These are phyloP conservation scores for Tylopilus rubrobrunneus DNA, from an alignment of 768 basidiomycete genomes.

Conservation along the genomic window DNA sequence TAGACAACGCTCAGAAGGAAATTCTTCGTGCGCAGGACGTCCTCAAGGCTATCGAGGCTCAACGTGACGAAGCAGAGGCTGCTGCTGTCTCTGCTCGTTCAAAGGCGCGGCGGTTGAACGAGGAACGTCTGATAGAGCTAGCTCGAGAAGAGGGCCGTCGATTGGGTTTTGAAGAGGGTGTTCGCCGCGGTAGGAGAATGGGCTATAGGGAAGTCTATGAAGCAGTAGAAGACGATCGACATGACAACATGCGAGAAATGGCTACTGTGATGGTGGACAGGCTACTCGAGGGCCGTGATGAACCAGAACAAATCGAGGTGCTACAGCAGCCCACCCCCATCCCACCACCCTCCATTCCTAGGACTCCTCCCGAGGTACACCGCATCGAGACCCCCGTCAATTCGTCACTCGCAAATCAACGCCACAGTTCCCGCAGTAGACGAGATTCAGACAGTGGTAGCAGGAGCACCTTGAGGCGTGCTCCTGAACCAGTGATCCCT, in stretches of 20 bases:
- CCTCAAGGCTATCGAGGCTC: conserved; percentile 44
- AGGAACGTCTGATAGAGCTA: conserved; percentile 43
- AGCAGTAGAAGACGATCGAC: conserved; percentile 9
- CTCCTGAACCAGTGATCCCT: conserved; percentile 9
- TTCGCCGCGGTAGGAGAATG: conserved; percentile 32
- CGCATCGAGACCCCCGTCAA: conserved; percentile 18
- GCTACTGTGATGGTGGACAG: conserved; percentile 20
- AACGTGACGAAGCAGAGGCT: conserved; percentile 47
- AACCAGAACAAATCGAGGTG: conserved; percentile 22
- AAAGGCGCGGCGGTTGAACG: conserved; percentile 41
- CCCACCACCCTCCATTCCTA: conserved; percentile 12
- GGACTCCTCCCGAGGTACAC: conserved; percentile 24
- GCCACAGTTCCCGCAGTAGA: conserved; percentile 17
- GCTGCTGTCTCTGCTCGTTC: conserved; percentile 44
- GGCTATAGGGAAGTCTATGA: conserved; percentile 27
- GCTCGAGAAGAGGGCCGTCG: conserved; percentile 55
- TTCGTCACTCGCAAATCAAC: conserved; percentile 19
- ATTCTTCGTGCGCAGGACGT: conserved; percentile 53
- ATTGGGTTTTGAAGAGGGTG: conserved; percentile 51
- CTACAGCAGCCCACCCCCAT: conserved; percentile 11
- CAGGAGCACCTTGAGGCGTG: conserved; percentile 13
- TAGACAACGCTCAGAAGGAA: conserved; percentile 57
- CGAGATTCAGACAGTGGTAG: conserved; percentile 13
- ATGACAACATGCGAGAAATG: conserved; percentile 16
- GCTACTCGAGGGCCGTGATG: conserved; percentile 21